These are phyloP conservation scores for Venustampulla echinocandica DNA, from an alignment of 495 filamentous ascomycete species.

Conservation along the genomic window DNA sequence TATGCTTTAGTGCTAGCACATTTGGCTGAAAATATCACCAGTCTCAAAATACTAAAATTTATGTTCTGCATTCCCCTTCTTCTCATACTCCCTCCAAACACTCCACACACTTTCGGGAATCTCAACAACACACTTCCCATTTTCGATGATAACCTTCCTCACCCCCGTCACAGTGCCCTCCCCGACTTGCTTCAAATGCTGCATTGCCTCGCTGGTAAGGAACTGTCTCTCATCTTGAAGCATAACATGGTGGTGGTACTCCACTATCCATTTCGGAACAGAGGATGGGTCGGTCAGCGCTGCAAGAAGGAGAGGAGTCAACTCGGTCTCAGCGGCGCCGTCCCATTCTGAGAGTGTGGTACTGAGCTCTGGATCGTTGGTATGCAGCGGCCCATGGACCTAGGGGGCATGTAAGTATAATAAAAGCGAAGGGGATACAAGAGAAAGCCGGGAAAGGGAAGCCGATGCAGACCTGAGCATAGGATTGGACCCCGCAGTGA, in stretches of 20 bases:
- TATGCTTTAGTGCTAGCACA: no score
- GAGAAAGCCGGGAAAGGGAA: background rate
- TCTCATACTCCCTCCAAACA: conserved; percentile 17
- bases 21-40: no score
- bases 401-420: background rate
- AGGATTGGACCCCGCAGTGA: conserved; percentile 6
- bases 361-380: background rate
- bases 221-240: conserved; percentile 15
- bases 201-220: conserved; percentile 9
- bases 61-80: conserved; percentile 5
- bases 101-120: conserved; percentile 8
- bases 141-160: conserved; percentile 16
- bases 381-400: conserved; percentile 7
- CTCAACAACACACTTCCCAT: conserved; percentile 11
- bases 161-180: conserved; percentile 8
- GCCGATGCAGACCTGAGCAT: conserved; percentile 8
- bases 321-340: conserved; percentile 6
- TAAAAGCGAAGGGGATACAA: background rate
- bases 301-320: background rate
- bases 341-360: background rate
- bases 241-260: conserved; percentile 17
- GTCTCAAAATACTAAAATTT: no score
- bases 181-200: conserved; percentile 9
- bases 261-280: conserved; percentile 4
- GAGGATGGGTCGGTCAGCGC: background rate